phyloP scores from a whole-genome alignment of 2,329 filamentous ascomycete genomes.

The Colletotrichum tanaceti region DNA sequence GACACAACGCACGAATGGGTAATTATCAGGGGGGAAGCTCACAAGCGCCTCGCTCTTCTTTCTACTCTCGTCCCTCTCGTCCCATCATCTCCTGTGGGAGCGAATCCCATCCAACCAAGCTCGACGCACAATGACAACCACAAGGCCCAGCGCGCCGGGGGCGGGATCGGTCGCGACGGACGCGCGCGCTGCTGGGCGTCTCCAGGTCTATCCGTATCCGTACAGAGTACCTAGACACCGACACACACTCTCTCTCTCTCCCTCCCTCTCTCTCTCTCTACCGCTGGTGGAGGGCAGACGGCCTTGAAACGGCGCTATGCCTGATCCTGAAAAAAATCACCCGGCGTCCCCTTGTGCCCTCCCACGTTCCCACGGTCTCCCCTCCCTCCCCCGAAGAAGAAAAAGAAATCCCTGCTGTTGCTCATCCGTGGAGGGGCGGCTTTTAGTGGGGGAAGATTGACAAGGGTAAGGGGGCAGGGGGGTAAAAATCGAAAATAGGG shows the following conservation, averaged over 20 bases:
- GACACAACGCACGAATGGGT: background rate
- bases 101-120: conserved; percentile 32
- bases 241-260: background rate
- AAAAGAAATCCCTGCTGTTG: conserved; percentile 29
- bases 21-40: background rate
- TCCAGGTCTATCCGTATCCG: too few species aligned
- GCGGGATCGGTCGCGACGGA: conserved; percentile 35
- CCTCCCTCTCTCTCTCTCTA: background rate
- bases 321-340: conserved; percentile 20
- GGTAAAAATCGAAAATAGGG: conserved; percentile 13
- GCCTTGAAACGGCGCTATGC: conserved; percentile 40
- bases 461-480: background rate
- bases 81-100: conserved; percentile 26
- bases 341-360: conserved; percentile 10
- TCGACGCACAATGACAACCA: background rate
- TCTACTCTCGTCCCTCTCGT: background rate
- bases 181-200: conserved; percentile 19
- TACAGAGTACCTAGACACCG: too few species aligned
- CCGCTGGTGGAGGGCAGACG: conserved; percentile 25
- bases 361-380: too few species aligned
- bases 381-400: background rate
- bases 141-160: conserved; percentile 20
- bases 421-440: conserved; percentile 32
- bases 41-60: conserved; percentile 16
- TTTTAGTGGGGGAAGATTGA: conserved; percentile 19